These are phyloP conservation scores for Linum usitatissimum DNA, from an alignment of 345 rosid species.

Conservation along the genomic window DNA sequence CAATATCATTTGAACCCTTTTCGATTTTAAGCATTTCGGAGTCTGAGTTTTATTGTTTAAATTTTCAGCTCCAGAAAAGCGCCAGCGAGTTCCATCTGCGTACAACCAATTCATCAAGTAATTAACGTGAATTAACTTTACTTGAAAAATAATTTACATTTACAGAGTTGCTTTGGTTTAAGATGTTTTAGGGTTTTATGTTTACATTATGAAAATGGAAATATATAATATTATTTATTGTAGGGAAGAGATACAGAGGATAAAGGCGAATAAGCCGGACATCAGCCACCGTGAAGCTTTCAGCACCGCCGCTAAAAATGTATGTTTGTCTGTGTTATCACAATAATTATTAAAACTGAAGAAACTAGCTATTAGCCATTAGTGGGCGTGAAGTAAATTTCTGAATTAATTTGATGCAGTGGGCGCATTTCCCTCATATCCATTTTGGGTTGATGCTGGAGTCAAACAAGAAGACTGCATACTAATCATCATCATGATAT, in stretches of 20 bases:
- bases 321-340: neutral
- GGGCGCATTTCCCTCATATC: slow-evolving; percentile 97
- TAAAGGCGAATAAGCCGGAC: slow-evolving; percentile 85
- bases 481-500: neutral
- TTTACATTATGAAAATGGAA: too few species aligned
- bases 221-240: too few species aligned
- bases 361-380: too few species aligned
- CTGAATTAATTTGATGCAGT: slow-evolving; percentile 28
- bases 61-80: slow-evolving; percentile 85
- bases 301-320: slow-evolving; percentile 94
- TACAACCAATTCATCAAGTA: slow-evolving; percentile 98
- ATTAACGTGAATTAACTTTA: slow-evolving; percentile 8
- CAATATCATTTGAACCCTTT: too few species aligned
- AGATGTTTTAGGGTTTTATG: too few species aligned
- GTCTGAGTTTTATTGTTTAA: too few species aligned
- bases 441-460: slow-evolving; percentile 82
- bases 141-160: too few species aligned
- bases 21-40: too few species aligned
- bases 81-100: slow-evolving; percentile 97
- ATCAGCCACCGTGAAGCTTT: slow-evolving; percentile 98
- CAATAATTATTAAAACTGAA: too few species aligned
- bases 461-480: slow-evolving; percentile 30
- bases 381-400: neutral
- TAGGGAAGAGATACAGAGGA: slow-evolving; percentile 99
- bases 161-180: too few species aligned